A percentile compares a stretch with the other conserved stretches of the same genome.
Evolutionary conservation across 2,329 filamentous ascomycete species (phyloP).

Genomic region (Epichloe baconii): DNA sequence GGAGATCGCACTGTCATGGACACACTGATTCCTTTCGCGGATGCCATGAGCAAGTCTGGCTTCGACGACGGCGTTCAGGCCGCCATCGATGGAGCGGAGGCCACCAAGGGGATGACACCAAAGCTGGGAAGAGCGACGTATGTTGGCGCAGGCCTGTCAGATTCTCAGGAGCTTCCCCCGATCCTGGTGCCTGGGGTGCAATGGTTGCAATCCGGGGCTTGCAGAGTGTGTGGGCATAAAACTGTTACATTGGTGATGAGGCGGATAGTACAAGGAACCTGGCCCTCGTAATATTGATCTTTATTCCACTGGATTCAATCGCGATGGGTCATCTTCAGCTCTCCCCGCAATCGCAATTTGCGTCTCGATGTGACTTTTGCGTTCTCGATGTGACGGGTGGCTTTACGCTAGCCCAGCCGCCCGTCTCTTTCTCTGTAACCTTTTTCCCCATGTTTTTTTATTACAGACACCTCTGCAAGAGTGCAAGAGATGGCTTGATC

Average conservation of each 20-base stretch:
- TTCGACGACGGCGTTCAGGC: constrained; percentile 45
- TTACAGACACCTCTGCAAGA: background rate
- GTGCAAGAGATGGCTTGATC: background rate
- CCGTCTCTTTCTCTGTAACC: background rate
- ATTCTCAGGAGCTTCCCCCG: constrained; percentile 41
- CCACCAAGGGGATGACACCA: constrained; percentile 51
- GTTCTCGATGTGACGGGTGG: too few relatives aligned
- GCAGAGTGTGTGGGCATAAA: constrained; percentile 8
- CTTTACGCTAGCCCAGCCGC: too few relatives aligned
- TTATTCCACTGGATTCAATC: background rate
- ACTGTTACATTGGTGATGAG: background rate
- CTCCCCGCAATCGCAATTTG: background rate
- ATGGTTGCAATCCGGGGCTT: constrained; percentile 39
- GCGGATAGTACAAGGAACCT: background rate
- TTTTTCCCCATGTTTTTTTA: background rate
- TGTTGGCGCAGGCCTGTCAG: constrained; percentile 39
- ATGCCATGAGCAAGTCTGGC: constrained; percentile 31
- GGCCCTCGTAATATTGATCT: background rate
- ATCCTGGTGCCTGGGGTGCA: constrained; percentile 59
- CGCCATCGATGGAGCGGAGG: constrained; percentile 46
- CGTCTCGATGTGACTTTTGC: background rate
- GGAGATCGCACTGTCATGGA: constrained; percentile 47
- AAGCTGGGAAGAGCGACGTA: constrained; percentile 56
- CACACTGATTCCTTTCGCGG: constrained; percentile 39
- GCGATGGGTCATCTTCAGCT: too few relatives aligned